Base-by-base conservation (phyloP, 805 yeast genomes). In the Saccharomycopsis sp. region DNA sequence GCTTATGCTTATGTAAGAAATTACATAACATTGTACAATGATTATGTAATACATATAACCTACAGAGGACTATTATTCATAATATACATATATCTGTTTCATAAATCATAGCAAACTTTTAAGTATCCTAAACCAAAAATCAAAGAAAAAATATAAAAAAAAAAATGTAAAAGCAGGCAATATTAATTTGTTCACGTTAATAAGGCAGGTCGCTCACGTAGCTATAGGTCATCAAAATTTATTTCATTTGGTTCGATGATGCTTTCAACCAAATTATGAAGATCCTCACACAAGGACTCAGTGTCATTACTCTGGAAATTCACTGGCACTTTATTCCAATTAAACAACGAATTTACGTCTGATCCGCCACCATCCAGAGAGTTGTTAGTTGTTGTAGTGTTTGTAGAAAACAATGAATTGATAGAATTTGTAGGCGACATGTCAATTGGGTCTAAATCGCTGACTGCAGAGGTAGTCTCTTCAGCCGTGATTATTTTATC, bases 191-290 rank as follows among this genome's bases (percentile, higher is more conserved):
- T n/a, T n/a, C n/a, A n/a, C n/a, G n/a, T n/a, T n/a, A n/a, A n/a
- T n/a, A n/a, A n/a, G n/a, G n/a, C n/a, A n/a, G n/a, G n/a, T n/a
- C n/a, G n/a, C n/a, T n/a, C n/a, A n/a, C n/a, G n/a, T n/a, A n/a
- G n/a, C n/a, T n/a, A n/a, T n/a, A n/a, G n/a, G n/a, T n/a, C n/a
- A n/a, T n/a, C n/a, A n/a, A n/a, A n/a, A n/a, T n/a, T n/a, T n/a
- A n/a, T n/a, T 26, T 13, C 29, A 7, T 31, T 20, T n/a, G 51
- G 48, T 19, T 27, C 33, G 4, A 47, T 47, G 16, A 47, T 44
- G 33, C 40, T 47, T 20, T 47, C 48, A 17, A 47, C 48, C 21
- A 47, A 36, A 23, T 33, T 44, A 27, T 40, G 35, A 11, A 47
- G 17, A 22, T 35, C 39, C 9, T 6, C 11, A 8, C n/a, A 13